Conservation (phyloP, 306 rosid genomes). For the Cucumis cinereus region DNA sequence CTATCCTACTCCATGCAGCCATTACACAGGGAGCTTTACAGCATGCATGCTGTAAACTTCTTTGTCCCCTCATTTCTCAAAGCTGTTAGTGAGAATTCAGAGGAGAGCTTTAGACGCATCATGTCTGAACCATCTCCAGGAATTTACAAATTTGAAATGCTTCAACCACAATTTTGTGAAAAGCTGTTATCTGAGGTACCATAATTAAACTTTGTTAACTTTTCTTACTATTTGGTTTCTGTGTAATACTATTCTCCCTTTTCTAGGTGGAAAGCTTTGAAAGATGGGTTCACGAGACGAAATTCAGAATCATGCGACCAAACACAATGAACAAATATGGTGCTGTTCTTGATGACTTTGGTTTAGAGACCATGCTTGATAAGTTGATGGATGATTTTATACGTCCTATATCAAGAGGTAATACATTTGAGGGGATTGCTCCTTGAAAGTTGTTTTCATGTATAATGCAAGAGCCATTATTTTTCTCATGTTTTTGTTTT, state of each 20-base stretch:
- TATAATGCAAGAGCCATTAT: background rate
- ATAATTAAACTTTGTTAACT: constrained; percentile 10
- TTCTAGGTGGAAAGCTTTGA: constrained; percentile 88
- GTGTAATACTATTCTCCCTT: constrained; percentile 9
- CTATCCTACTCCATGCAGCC: constrained; percentile 38
- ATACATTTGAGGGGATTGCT: background rate
- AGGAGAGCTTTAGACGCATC: constrained; percentile 52
- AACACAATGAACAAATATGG: constrained; percentile 87
- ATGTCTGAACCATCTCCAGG: constrained; percentile 51
- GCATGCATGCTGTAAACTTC: constrained; percentile 50
- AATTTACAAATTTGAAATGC: constrained; percentile 72
- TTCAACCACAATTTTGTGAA: constrained; percentile 73
- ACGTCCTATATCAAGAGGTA: constrained; percentile 67
- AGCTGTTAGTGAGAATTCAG: constrained; percentile 58
- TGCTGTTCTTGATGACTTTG: constrained; percentile 94
- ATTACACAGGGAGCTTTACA: constrained; percentile 50
- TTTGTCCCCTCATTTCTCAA: constrained; percentile 82
- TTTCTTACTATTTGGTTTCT: background rate
- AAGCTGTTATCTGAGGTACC: constrained; percentile 78
- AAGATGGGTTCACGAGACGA: constrained; percentile 70
- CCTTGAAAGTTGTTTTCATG: background rate
- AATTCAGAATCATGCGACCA: constrained; percentile 79
- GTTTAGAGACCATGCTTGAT: constrained; percentile 71
- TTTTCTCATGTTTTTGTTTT: constrained; percentile 21
- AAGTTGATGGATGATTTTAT: constrained; percentile 66